Conservation (phyloP, 306 rosid species). For the Prunus davidiana region DNA sequence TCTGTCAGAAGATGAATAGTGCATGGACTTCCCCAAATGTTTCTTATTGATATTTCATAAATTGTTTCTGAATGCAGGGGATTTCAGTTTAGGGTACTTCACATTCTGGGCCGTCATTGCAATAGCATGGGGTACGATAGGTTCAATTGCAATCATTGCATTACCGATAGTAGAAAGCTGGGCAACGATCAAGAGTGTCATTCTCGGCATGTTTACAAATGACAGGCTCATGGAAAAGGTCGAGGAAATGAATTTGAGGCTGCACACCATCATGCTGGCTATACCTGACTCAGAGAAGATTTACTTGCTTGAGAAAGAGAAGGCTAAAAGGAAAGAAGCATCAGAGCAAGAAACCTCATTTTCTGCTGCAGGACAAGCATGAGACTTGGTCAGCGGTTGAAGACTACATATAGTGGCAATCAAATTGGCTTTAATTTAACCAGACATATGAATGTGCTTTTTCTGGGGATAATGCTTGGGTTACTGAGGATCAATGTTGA, state of each 20-base stretch:
- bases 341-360: conserved; percentile 24
- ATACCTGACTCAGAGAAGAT: conserved; percentile 76
- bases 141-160: conserved; percentile 67
- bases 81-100: conserved; percentile 65
- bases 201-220: conserved; percentile 71
- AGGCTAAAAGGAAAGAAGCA: conserved; percentile 45
- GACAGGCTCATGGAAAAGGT: conserved; percentile 71
- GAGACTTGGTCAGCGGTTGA: background rate
- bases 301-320: conserved; percentile 69
- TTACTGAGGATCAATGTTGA: background rate
- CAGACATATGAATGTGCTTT: too few relatives aligned
- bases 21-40: too few relatives aligned
- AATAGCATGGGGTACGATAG: conserved; percentile 85
- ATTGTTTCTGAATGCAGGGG: conserved; percentile 48
- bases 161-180: conserved; percentile 73
- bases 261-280: conserved; percentile 58
- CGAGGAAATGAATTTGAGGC: conserved; percentile 65
- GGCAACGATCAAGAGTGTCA: conserved; percentile 57
- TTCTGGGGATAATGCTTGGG: too few relatives aligned
- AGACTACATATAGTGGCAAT: too few relatives aligned
- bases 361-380: conserved; percentile 18
- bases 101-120: conserved; percentile 86
- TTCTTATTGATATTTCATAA: background rate
- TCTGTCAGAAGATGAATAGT: background rate
- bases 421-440: too few relatives aligned